A percentile compares a stretch with the other conserved stretches of the same genome.
Evolutionary conservation across 331 rosid genomes (phyloP).

Genomic region (Dryas integrifolia): DNA sequence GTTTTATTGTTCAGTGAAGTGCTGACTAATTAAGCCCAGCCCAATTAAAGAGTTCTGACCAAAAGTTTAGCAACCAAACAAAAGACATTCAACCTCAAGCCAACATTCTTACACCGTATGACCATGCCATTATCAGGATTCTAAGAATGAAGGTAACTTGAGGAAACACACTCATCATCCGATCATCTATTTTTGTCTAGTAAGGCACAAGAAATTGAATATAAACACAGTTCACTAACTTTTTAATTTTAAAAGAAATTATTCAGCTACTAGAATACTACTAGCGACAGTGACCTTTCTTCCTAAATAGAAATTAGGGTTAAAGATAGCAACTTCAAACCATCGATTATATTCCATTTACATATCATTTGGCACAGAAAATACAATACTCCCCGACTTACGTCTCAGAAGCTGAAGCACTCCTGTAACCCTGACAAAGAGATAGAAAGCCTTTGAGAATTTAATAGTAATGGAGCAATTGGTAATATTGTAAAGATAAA

Average conservation of each 20-base stretch:
- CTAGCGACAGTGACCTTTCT: neutral
- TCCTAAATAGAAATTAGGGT: neutral
- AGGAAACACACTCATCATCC: neutral
- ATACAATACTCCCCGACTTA: slow-evolving; percentile 46
- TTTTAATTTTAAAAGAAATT: neutral
- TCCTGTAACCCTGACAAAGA: slow-evolving; percentile 80
- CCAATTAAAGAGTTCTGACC: neutral
- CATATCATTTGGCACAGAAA: slow-evolving; percentile 18
- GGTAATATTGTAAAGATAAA: neutral
- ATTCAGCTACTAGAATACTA: neutral
- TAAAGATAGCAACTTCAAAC: neutral
- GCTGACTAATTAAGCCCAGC: neutral
- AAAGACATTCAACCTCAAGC: neutral
- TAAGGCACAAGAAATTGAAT: neutral
- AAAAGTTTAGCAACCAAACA: neutral
- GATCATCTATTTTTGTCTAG: neutral
- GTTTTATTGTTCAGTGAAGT: neutral
- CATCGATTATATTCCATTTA: neutral
- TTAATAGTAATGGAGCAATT: neutral
- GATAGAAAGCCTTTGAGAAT: slow-evolving; percentile 1
- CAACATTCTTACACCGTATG: neutral
- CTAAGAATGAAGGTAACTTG: neutral
- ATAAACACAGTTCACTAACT: neutral
- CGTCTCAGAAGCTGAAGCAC: slow-evolving; percentile 80
- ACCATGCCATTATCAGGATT: neutral